A percentile compares a stretch with the other conserved stretches of the same genome.
Evolutionary conservation across 2,329 filamentous ascomycete genomes (phyloP).

Genomic region (Claviceps pusilla): DNA sequence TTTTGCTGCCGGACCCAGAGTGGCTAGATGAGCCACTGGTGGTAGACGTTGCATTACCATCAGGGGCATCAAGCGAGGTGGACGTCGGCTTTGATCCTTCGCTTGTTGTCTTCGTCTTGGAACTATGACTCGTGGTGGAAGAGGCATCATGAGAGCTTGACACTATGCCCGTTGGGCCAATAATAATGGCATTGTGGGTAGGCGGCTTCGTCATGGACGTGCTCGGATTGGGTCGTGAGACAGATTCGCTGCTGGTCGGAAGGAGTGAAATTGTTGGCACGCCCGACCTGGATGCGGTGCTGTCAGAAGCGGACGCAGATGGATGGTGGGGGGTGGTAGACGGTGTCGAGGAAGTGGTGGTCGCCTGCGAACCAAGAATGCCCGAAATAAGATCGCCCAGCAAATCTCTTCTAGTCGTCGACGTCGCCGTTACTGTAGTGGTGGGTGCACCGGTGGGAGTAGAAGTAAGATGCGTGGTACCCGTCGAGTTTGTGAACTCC

Average conservation of each 20-base stretch:
- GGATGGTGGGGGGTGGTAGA: background rate
- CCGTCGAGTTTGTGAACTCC: slow-evolving; percentile 29
- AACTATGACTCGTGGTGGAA: background rate
- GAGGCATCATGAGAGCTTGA: background rate
- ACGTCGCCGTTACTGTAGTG: slow-evolving; percentile 2
- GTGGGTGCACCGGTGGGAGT: slow-evolving; percentile 8
- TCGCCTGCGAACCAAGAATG: slow-evolving; percentile 5
- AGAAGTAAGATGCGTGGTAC: slow-evolving; percentile 15
- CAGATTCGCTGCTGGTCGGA: background rate
- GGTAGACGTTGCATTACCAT: slow-evolving; percentile 2
- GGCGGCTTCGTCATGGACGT: background rate
- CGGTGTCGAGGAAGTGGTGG: background rate
- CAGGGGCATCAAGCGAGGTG: background rate
- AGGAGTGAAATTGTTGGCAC: background rate
- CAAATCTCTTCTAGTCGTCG: slow-evolving; percentile 8
- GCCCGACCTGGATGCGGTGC: background rate
- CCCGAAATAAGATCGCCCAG: slow-evolving; percentile 13
- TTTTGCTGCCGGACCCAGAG: slow-evolving; percentile 7
- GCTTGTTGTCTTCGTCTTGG: background rate
- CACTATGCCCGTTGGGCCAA: slow-evolving; percentile 16
- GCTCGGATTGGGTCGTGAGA: background rate
- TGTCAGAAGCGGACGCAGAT: background rate
- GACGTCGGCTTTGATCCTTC: background rate
- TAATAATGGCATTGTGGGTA: slow-evolving; percentile 10
- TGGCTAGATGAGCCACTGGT: slow-evolving; percentile 5